Conservation (phyloP, 352 stramenopile genomes). For the Phytopythium ostracodes region DNA sequence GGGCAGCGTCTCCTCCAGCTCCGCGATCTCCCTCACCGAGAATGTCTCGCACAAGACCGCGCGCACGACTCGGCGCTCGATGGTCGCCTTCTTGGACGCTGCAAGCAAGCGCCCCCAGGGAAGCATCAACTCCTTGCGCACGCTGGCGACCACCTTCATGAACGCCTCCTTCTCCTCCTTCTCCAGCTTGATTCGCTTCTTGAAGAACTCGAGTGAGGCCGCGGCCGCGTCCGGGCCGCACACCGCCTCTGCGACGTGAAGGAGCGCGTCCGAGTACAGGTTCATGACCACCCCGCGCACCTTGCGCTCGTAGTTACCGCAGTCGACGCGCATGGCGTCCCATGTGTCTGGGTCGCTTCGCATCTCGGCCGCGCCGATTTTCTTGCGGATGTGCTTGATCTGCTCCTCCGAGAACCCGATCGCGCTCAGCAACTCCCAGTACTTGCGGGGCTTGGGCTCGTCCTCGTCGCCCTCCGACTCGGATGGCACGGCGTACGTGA, state of each 20-base stretch:
- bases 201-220: constrained; percentile 3
- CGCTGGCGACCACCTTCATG: background rate
- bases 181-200: background rate
- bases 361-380: constrained; percentile 8
- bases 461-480: background rate
- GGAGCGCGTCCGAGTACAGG: constrained; percentile 1
- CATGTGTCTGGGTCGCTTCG: constrained; percentile 14
- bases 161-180: background rate
- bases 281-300: background rate
- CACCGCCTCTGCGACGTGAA: background rate
- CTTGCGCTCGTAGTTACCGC: constrained; percentile 1
- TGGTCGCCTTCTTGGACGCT: constrained; percentile 2
- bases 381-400: background rate
- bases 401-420: background rate
- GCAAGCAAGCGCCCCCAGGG: background rate
- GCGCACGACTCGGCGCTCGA: constrained; percentile 5
- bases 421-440: background rate
- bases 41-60: background rate
- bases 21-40: background rate
- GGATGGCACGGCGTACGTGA: background rate
- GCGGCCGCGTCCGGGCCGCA: background rate
- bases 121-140: background rate
- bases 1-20: background rate
- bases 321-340: constrained; percentile 9
- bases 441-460: background rate